A percentile compares a stretch with the other conserved stretches of the same genome.
phyloP scores from a whole-genome alignment of 768 basidiomycete species.

The Chalciporus piperatus region DNA sequence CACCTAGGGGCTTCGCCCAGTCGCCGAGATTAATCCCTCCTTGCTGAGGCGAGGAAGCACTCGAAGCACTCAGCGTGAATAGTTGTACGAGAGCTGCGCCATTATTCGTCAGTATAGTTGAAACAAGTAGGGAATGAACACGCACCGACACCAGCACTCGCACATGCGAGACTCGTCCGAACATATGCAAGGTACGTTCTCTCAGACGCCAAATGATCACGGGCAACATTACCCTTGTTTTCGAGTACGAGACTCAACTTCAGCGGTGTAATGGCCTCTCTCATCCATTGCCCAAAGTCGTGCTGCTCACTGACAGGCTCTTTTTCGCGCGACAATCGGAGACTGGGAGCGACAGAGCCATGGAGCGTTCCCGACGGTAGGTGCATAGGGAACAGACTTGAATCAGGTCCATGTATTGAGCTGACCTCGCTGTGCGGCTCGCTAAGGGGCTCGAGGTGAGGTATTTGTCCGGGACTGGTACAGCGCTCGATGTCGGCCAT shows the following conservation, averaged over 20 bases:
- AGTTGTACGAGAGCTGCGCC: conserved; percentile 51
- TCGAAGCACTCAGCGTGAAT: conserved; percentile 36
- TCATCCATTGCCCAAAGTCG: neutral
- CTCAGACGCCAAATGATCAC: conserved; percentile 64
- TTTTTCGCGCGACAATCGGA: neutral
- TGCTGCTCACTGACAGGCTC: neutral
- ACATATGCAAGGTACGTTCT: conserved; percentile 63
- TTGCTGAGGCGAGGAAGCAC: conserved; percentile 1
- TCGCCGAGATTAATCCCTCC: conserved; percentile 12
- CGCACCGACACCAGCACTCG: conserved; percentile 47
- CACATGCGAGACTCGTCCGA: conserved; percentile 60
- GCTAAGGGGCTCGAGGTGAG: conserved; percentile 22
- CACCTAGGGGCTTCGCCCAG: conserved; percentile 53
- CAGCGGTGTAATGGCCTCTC: conserved; percentile 2
- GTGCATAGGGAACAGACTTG: neutral
- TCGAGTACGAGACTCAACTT: conserved; percentile 40
- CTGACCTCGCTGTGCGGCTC: conserved; percentile 6
- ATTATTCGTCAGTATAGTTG: neutral
- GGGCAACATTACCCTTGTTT: conserved; percentile 60
- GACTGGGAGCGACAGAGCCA: neutral
- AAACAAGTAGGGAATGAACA: neutral
- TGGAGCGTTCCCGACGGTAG: neutral
- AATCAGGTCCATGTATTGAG: conserved; percentile 1
- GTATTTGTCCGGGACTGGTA: conserved; percentile 14
- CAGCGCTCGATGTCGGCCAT: conserved; percentile 14